Base-by-base conservation (phyloP, 2,329 filamentous ascomycete species). In the Diplodia mutila region DNA sequence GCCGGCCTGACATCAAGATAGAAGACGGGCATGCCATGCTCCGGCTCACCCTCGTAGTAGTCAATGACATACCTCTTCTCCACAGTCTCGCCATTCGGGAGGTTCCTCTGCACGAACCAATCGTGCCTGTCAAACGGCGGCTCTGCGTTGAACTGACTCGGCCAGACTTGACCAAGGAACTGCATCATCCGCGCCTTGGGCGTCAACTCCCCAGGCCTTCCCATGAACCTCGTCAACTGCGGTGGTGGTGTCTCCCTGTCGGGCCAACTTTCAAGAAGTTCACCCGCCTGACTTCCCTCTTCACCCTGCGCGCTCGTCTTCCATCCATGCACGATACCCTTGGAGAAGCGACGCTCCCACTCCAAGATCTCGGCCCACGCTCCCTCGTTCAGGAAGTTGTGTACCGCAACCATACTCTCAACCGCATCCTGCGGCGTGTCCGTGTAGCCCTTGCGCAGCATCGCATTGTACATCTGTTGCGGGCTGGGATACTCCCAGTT, bases 401-500 rank as follows among this genome's bases (percentile, higher is more conserved):
- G 95, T 12, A 98, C 93, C 0, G 93, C 91, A 6, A 99, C 95
- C 95, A 99, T 99, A 75, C 90, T 90, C 80, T 97, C 94, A 16
- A 99, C 94, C 3, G 94, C 93, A 23, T 94, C 95, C 66, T 93
- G 87, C 67, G 97, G 94, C 0, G 95, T 98, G 77, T 98, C 94
- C 0, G 91, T 93, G 80, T 97, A 95, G 68, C 95, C 95, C 81
- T 99, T 99, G 71, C 95, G 90, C 69, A 98, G 83, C 81, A 99
- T 90, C 8, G 95, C 95, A 76, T 99, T 98, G 85, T 98, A 99
- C 95, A 99, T 99, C 80, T 99, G 95, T 82, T 99, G 95, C 0
- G 95, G 94, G 0, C 93, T 97, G 0, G 95, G 95, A 77, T 99
- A 99, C 80, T 98, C 95, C 95, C 95, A 99, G 75, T 92, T 96